Base-by-base conservation (phyloP, 2,329 filamentous ascomycete species). In the Talaromyces piceae region DNA sequence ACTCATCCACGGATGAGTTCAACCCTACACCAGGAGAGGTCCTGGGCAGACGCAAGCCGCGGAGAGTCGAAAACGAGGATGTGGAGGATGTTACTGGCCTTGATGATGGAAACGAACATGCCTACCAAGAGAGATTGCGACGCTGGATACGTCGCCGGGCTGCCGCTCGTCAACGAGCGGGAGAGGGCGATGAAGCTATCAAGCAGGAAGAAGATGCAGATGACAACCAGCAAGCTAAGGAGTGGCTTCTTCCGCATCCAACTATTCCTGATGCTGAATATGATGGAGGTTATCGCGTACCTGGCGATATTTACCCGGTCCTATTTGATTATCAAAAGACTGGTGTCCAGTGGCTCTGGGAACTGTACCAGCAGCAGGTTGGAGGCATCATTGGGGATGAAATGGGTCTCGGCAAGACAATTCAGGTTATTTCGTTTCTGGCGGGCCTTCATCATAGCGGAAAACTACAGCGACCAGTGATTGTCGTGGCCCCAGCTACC, bases 331-430 rank as follows among this genome's bases (percentile, higher is more conserved):
- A 98, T 59, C 93, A 98, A 63, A 96, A 95, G 68, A 96, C 90
- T 0, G 91, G 91, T 3, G 90, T 98, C 3, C 87, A 95, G 64
- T 98, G 93, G 93, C 78, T 98, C 5, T 90, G 89, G 66, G 91
- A 98, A 67, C 75, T 98, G 2, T 91, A 95, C 65, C 82, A 84
- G 51, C 90, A 96, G 65, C 81, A 86, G 54, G 90, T 95, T 4
- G 93, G 93, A 22, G 93, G 93, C 2, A 97, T 98, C 49, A 80
- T 98, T 33, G 93, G 91, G 5, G 93, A 98, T 63, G 93, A 98
- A 68, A 98, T 98, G 93, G 93, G 94, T 1, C 73, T 98, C n/a
- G 93, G 93, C 3, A 98, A 98, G 72, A 98, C 93, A 1, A 86
- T 88, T 23, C 84, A 88, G 62, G 77, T 83, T 43, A 87, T 88